Evolutionary conservation across 208 protist species (phyloP).

Genomic region (Crithidia fasciculata): DNA sequence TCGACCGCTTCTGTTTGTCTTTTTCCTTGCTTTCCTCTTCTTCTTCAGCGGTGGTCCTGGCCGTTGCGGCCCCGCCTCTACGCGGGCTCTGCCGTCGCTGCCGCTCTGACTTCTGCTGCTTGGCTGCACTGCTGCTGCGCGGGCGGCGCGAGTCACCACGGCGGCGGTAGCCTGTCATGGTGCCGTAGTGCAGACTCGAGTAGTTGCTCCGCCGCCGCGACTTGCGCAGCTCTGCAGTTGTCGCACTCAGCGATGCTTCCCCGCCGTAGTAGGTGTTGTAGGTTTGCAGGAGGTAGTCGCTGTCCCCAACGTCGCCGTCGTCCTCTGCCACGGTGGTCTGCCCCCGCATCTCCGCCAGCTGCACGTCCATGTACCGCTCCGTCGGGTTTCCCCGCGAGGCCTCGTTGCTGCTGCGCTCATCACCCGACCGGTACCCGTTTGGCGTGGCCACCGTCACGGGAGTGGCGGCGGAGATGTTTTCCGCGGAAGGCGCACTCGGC

Average conservation of each 20-base stretch:
- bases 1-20: neutral
- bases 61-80: neutral
- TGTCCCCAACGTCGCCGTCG: constrained; percentile 2
- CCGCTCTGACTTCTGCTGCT: neutral
- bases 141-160: constrained; percentile 9
- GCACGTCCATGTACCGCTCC: neutral
- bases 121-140: neutral
- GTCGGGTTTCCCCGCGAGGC: neutral
- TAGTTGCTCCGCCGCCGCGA: constrained; percentile 28
- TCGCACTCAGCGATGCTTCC: constrained; percentile 20
- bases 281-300: constrained; percentile 14
- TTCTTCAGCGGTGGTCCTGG: neutral
- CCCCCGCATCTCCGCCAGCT: neutral
- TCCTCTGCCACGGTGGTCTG: constrained; percentile 2
- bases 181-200: constrained; percentile 36
- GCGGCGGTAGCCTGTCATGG: constrained; percentile 29
- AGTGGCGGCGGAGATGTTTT: constrained; percentile 7
- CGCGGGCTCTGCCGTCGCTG: neutral
- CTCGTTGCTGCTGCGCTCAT: constrained; percentile 14
- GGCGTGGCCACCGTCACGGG: constrained; percentile 5
- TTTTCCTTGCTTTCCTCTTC: neutral
- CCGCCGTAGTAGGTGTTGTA: constrained; percentile 16
- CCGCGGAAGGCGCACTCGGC: constrained; percentile 3
- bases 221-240: constrained; percentile 33
- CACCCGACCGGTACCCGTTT: constrained; percentile 4